phyloP scores from a whole-genome alignment of 106 monocot species.

The Dioscorea dumetorum region DNA sequence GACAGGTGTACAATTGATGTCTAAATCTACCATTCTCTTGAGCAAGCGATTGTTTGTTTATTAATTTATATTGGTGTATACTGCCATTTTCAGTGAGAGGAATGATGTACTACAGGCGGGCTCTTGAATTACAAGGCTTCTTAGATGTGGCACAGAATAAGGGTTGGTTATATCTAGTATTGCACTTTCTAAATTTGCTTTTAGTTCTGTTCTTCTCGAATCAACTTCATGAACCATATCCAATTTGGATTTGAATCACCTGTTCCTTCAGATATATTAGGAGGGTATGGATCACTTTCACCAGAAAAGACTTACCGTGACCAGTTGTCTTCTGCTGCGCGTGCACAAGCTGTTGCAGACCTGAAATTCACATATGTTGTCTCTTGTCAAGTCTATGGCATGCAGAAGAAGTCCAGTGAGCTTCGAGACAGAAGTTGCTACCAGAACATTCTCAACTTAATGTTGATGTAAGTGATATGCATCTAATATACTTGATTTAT shows the following conservation, averaged over 20 bases:
- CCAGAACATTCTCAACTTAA: constrained; percentile 79
- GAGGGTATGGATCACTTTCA: constrained; percentile 26
- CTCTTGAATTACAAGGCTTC: constrained; percentile 64
- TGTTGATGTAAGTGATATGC: constrained; percentile 39
- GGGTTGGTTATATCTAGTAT: constrained; percentile 40
- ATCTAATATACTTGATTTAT: no score
- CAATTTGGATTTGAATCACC: constrained; percentile 1
- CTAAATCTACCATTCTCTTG: background rate
- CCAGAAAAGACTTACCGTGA: constrained; percentile 30
- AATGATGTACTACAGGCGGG: constrained; percentile 94
- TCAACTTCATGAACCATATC: no score
- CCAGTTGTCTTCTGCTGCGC: constrained; percentile 14
- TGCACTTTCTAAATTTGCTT: background rate
- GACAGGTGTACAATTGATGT: constrained; percentile 43
- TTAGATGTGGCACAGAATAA: constrained; percentile 61
- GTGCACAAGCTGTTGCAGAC: constrained; percentile 61
- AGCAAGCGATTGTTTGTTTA: background rate
- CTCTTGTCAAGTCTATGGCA: constrained; percentile 90
- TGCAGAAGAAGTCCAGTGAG: constrained; percentile 67
- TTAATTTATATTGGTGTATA: background rate
- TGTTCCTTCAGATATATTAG: constrained; percentile 31
- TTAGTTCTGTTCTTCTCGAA: background rate
- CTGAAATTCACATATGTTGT: constrained; percentile 96
- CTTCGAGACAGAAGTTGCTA: constrained; percentile 54
- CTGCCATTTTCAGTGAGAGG: constrained; percentile 65